A percentile compares a stretch with the other conserved stretches of the same genome.
These are phyloP conservation scores for Ceratobasidium sp. DNA, from an alignment of 1,284 basidiomycete genomes.

Conservation along the genomic window DNA sequence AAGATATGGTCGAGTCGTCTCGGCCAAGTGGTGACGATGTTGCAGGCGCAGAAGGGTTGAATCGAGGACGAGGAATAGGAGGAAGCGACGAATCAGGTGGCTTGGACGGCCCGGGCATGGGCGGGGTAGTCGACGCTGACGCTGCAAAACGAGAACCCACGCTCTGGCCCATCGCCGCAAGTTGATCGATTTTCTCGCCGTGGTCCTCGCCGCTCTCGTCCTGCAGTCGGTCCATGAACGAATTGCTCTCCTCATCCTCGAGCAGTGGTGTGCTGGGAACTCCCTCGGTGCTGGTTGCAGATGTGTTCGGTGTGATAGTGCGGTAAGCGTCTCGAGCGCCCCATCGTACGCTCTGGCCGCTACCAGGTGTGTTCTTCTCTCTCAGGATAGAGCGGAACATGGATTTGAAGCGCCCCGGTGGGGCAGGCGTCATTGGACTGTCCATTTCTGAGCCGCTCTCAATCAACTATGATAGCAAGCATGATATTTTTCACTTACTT, in stretches of 20 bases:
- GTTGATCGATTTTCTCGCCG: constrained; percentile 21
- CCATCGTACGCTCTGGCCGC: constrained; percentile 73
- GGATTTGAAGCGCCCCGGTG: constrained; percentile 19
- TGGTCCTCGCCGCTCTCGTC: constrained; percentile 22
- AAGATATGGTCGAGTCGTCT: constrained; percentile 24
- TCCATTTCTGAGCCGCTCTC: constrained; percentile 3
- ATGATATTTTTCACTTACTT: neutral
- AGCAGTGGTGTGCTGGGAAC: constrained; percentile 13
- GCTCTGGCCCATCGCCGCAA: constrained; percentile 33
- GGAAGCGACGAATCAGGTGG: neutral
- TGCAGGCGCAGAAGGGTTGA: constrained; percentile 7
- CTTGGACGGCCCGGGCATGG: neutral
- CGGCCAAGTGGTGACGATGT: constrained; percentile 26
- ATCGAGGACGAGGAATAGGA: constrained; percentile 24
- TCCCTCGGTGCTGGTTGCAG: constrained; percentile 47
- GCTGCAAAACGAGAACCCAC: constrained; percentile 21
- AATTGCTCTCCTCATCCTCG: constrained; percentile 33
- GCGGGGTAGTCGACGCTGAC: constrained; percentile 16
- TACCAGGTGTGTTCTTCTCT: constrained; percentile 70
- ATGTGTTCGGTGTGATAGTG: constrained; percentile 65
- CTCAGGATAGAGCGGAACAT: constrained; percentile 68
- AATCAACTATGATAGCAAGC: neutral
- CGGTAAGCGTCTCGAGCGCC: constrained; percentile 70
- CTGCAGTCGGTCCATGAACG: constrained; percentile 26
- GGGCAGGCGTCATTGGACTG: constrained; percentile 20